phyloP scores from a whole-genome alignment of 192 early-diverging fungal species.

The Thamnidium elegans region DNA sequence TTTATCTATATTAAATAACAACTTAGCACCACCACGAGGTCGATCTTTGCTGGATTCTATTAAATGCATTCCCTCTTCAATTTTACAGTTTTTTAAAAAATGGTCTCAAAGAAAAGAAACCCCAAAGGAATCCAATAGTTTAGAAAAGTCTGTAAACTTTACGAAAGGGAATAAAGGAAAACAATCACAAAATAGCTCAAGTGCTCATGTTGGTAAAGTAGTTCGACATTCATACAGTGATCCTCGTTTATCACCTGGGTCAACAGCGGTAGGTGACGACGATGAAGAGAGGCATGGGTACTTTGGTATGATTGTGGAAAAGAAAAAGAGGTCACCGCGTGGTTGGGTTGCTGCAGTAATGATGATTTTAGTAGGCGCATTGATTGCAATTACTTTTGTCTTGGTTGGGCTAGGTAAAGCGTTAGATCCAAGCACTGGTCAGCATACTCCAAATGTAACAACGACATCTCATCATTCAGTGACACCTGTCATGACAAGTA shows the following conservation, averaged over 20 bases:
- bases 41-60: no score
- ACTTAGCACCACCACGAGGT: no score
- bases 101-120: neutral
- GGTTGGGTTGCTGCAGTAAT: neutral
- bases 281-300: conserved; percentile 4
- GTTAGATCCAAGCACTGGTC: neutral
- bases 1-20: no score
- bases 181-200: neutral
- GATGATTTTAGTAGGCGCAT: conserved; percentile 4
- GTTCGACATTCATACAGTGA: conserved; percentile 13
- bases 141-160: no score
- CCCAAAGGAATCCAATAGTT: no score
- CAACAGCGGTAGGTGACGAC: conserved; percentile 5
- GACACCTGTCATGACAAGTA: neutral
- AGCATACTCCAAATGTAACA: neutral
- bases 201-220: neutral
- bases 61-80: no score
- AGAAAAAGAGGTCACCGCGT: conserved; percentile 5
- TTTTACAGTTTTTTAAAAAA: no score
- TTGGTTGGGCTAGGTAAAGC: conserved; percentile 10
- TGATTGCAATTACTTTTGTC: conserved; percentile 11
- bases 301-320: conserved; percentile 1
- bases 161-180: conserved; percentile 3
- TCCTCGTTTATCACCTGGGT: conserved; percentile 12
- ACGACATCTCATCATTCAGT: neutral